Conservation (phyloP, 1,284 basidiomycete genomes). For the Ceratobasidium sp. region DNA sequence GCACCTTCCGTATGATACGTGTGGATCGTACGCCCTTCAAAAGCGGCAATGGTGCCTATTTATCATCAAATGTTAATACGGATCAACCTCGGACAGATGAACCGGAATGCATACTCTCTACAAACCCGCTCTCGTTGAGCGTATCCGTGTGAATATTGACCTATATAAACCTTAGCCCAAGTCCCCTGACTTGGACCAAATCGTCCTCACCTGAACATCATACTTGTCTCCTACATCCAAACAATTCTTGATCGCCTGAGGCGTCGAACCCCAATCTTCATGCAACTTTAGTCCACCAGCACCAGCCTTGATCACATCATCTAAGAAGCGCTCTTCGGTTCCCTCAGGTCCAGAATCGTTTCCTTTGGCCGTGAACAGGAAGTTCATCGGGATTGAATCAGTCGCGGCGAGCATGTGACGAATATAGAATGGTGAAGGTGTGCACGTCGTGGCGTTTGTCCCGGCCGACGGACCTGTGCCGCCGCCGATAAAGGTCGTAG, state of each 20-base stretch:
- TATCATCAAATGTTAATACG: not conserved
- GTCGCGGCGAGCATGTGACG: slow-evolving; percentile 89
- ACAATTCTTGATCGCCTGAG: slow-evolving; percentile 82
- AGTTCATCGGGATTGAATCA: slow-evolving; percentile 91
- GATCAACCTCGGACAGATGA: not conserved
- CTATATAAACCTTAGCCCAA: slow-evolving; percentile 56
- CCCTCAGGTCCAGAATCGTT: slow-evolving; percentile 82
- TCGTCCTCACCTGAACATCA: slow-evolving; percentile 83
- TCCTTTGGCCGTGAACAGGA: slow-evolving; percentile 92
- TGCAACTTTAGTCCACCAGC: slow-evolving; percentile 95
- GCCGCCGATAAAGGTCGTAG: slow-evolving; percentile 91
- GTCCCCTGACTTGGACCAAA: slow-evolving; percentile 6
- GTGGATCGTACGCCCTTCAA: slow-evolving; percentile 93
- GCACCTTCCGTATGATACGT: slow-evolving; percentile 98
- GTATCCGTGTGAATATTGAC: slow-evolving; percentile 99
- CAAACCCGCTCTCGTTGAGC: slow-evolving; percentile 93
- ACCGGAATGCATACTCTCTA: slow-evolving; percentile 71
- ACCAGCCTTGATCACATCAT: slow-evolving; percentile 89
- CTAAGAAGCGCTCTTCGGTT: slow-evolving; percentile 62
- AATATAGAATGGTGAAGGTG: slow-evolving; percentile 89
- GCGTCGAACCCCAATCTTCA: slow-evolving; percentile 98
- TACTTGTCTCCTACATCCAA: slow-evolving; percentile 90
- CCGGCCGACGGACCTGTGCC: slow-evolving; percentile 95
- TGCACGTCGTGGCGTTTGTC: slow-evolving; percentile 95
- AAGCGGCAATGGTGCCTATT: slow-evolving; percentile 87